Evolutionary conservation across 2,329 filamentous ascomycete genomes (phyloP), one percentile per base, ranked within the genome.

Genomic region (Teratosphaeriaceae sp.): DNA sequence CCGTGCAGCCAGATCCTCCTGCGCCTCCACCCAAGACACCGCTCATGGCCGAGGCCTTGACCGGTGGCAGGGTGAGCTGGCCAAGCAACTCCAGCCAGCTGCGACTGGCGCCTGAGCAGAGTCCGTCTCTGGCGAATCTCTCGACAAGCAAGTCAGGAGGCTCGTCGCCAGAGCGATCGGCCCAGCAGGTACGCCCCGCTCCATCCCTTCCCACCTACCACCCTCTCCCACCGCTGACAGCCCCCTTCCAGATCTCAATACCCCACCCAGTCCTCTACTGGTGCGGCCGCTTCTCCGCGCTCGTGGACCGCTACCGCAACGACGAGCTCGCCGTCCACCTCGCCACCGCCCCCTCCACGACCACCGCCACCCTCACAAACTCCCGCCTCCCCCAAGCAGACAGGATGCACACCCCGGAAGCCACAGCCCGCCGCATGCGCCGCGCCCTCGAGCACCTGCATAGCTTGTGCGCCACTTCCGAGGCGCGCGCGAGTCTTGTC

Each of bases 241-340:
- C 42, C 42, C 19, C n/a, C 24, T 11, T 20, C 39, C 30, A 53
- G 38, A 42, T 60, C 35, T 35, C 30, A 38, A 48, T 24, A 12
- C 46, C 54, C 8, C 54, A 66, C 52, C 62, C 69, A 5, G 68
- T 71, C 2, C 60, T 67, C 2, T 83, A 80, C 59, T 84, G 80
- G 80, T 66, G 71, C 9, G 80, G 80, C 15, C 75, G 80, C 29
- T 81, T 82, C 55, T 64, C 71, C 39, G 64, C 75, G 2, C 60
- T 82, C 0, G 68, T 74, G 39, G 79, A 83, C 60, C 70, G 68
- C n/a, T 70, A 73, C 49, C 67, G 66, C 42, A 69, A 63, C 45
- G 71, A 75, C 49, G 57, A 72, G 18, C 44, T 57, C 3, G 47
- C 55, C 3, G 43, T 44, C 55, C 72, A 44, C 70, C 76, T 7